These are phyloP conservation scores for Metarhizium rileyi DNA, from an alignment of 2,329 filamentous ascomycete species.

Conservation along the genomic window DNA sequence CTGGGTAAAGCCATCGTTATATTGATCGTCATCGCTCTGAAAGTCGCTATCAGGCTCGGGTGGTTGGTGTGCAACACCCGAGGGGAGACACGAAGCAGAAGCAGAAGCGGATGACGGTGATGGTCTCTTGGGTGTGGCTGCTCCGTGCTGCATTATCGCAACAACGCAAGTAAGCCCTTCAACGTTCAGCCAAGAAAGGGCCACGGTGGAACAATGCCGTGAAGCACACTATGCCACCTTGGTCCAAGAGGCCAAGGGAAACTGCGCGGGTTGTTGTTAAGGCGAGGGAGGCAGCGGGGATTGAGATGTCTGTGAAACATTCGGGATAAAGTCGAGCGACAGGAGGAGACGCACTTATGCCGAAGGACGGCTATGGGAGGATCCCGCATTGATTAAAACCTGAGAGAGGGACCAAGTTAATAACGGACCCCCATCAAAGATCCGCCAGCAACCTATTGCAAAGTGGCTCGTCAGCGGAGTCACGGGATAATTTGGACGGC, in stretches of 20 bases:
- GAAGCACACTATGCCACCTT: not conserved
- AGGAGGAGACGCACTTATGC: not conserved
- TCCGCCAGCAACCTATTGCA: not conserved
- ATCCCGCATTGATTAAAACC: not conserved
- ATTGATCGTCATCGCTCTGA: slow-evolving; percentile 38
- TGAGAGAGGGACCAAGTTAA: too few species aligned
- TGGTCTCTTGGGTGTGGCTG: slow-evolving; percentile 9
- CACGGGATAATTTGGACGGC: not conserved
- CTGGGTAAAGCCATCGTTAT: slow-evolving; percentile 24
- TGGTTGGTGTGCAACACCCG: slow-evolving; percentile 22
- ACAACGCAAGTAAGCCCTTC: not conserved
- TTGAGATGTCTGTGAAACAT: not conserved
- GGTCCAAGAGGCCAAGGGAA: not conserved
- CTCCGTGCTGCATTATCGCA: slow-evolving; percentile 14
- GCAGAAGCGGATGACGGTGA: slow-evolving; percentile 8
- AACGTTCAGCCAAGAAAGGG: not conserved
- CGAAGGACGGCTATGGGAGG: not conserved
- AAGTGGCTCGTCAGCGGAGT: not conserved
- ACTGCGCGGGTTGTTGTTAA: slow-evolving; percentile 2
- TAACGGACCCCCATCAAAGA: too few species aligned
- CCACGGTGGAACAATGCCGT: not conserved
- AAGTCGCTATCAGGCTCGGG: slow-evolving; percentile 39
- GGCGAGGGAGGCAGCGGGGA: slow-evolving; percentile 1
- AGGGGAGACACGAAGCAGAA: slow-evolving; percentile 9
- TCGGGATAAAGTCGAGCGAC: slow-evolving; percentile 11